These are phyloP conservation scores for Rosa multiflora DNA, from an alignment of 306 rosid species.

Conservation along the genomic window DNA sequence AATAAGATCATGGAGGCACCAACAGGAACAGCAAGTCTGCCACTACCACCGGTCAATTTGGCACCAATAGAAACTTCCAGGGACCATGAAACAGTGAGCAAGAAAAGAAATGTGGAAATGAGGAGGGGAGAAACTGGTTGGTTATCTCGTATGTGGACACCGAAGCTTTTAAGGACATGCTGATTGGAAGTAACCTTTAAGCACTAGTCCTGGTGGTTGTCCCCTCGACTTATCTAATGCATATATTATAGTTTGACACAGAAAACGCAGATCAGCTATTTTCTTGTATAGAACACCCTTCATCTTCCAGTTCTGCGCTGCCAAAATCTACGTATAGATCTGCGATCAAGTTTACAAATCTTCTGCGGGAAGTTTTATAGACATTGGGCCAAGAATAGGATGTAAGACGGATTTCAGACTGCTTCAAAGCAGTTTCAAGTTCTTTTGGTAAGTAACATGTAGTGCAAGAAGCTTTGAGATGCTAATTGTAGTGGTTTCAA, in stretches of 20 bases:
- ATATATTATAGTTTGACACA: constrained; percentile 10
- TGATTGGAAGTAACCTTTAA: constrained; percentile 35
- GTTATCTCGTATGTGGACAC: constrained; percentile 51
- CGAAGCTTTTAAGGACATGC: constrained; percentile 60
- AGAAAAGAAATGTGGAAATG: constrained; percentile 39
- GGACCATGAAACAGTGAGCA: constrained; percentile 37
- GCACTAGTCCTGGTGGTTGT: constrained; percentile 9
- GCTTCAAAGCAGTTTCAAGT: not conserved
- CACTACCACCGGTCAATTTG: constrained; percentile 42
- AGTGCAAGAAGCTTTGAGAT: not conserved
- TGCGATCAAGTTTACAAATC: not conserved
- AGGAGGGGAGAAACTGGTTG: constrained; percentile 52
- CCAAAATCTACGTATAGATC: not conserved
- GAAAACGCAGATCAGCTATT: not conserved
- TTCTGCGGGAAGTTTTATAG: not conserved
- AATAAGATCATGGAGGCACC: constrained; percentile 32
- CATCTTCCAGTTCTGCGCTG: not conserved
- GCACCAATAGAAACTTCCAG: constrained; percentile 39
- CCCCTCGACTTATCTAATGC: constrained; percentile 6
- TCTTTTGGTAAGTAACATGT: not conserved
- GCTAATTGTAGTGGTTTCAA: constrained; percentile 5
- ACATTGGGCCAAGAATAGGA: not conserved
- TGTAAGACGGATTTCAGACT: not conserved
- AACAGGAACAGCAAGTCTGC: constrained; percentile 35
- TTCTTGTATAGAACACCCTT: constrained; percentile 13